A percentile compares a stretch with the other conserved stretches of the same genome.
These are phyloP conservation scores for Monosporascus sp. DNA, from an alignment of 2,329 filamentous ascomycete species.

Conservation along the genomic window DNA sequence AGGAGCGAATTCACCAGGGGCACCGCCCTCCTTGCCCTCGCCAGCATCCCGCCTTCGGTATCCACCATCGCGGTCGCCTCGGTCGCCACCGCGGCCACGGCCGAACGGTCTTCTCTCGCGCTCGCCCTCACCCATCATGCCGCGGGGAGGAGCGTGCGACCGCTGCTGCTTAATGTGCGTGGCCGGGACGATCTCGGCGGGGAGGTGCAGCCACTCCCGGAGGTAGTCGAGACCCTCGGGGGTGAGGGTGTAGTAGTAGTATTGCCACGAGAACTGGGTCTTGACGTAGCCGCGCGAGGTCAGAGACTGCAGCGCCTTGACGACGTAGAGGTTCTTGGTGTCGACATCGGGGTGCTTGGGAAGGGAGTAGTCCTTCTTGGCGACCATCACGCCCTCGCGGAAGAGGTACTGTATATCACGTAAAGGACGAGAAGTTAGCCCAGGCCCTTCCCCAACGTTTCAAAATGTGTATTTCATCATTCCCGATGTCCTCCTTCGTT, in stretches of 20 bases:
- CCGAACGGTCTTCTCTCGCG: constrained; percentile 78
- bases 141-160: constrained; percentile 94
- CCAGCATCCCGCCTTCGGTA: constrained; percentile 88
- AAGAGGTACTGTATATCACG: constrained; percentile 74
- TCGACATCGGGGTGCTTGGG: constrained; percentile 97
- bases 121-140: constrained; percentile 89
- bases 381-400: constrained; percentile 88
- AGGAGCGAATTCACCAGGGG: constrained; percentile 86
- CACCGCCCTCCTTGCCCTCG: constrained; percentile 85
- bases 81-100: constrained; percentile 66
- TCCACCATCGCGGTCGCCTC: constrained; percentile 74
- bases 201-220: constrained; percentile 99
- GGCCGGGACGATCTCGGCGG: constrained; percentile 97
- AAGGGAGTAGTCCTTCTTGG: constrained; percentile 98
- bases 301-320: constrained; percentile 98
- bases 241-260: constrained; percentile 99
- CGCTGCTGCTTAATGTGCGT: constrained; percentile 99
- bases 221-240: constrained; percentile 99
- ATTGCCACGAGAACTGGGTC: constrained; percentile 99
- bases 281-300: constrained; percentile 98
- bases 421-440: constrained; percentile 25
- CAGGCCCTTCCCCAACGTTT: constrained; percentile 1
- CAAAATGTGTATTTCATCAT: too few species aligned
- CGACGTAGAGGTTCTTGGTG: constrained; percentile 98
- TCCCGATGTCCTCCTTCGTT: not conserved